phyloP scores from a whole-genome alignment of 2,329 filamentous ascomycete species.

The Fusarium nelsonii region DNA sequence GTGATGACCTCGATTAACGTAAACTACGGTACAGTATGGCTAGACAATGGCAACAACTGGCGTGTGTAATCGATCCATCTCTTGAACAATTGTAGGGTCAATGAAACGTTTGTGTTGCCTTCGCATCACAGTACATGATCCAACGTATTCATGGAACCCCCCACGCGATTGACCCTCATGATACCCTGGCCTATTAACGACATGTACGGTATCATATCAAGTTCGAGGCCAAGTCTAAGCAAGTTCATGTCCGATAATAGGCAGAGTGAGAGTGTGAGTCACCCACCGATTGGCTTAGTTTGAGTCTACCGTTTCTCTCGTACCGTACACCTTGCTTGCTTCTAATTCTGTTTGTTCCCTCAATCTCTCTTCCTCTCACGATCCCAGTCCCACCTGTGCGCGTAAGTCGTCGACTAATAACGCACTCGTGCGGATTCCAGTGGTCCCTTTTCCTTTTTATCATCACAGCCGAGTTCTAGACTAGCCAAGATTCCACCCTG shows the following conservation, averaged over 20 bases:
- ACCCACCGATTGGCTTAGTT: constrained; percentile 19
- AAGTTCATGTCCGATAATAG: constrained; percentile 23
- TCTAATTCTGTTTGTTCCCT: constrained; percentile 26
- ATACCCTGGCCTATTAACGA: constrained; percentile 1
- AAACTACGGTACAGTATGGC: constrained; percentile 2
- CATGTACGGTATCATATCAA: not conserved
- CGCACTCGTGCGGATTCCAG: constrained; percentile 36
- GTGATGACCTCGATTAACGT: constrained; percentile 1
- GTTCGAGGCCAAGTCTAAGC: not conserved
- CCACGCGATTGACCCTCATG: constrained; percentile 34
- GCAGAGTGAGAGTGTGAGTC: constrained; percentile 32
- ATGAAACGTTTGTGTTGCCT: not conserved
- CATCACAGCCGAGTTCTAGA: constrained; percentile 42
- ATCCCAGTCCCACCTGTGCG: constrained; percentile 32
- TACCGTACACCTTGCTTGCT: constrained; percentile 3
- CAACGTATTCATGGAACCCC: constrained; percentile 3
- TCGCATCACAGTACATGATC: constrained; percentile 3
- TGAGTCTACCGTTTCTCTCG: constrained; percentile 13
- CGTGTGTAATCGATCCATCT: constrained; percentile 1
- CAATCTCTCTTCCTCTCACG: not conserved
- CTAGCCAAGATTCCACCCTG: constrained; percentile 15
- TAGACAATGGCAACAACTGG: constrained; percentile 16
- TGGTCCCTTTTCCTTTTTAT: constrained; percentile 26
- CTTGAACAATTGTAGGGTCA: constrained; percentile 2
- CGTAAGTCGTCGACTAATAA: constrained; percentile 35